Evolutionary conservation across 2,329 filamentous ascomycete species (phyloP).

Genomic region (Ceratocystis colombiana): DNA sequence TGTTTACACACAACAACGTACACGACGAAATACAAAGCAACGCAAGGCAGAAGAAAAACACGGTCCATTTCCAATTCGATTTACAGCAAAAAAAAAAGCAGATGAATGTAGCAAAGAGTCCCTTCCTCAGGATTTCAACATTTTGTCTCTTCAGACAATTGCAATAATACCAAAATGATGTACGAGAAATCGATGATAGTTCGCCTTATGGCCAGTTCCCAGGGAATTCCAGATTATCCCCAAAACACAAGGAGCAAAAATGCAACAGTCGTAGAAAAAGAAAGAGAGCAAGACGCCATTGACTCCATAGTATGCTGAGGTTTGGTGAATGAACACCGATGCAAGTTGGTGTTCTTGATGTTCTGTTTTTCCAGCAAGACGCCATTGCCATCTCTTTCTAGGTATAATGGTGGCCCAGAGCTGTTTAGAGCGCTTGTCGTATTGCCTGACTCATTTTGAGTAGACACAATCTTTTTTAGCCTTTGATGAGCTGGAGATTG

Average conservation of each 20-base stretch:
- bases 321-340: constrained; percentile 3
- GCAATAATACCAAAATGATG: background rate
- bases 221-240: background rate
- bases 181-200: background rate
- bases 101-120: no score
- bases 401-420: background rate
- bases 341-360: constrained; percentile 7
- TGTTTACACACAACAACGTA: no score
- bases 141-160: background rate
- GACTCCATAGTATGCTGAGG: constrained; percentile 2
- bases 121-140: no score
- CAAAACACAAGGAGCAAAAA: background rate
- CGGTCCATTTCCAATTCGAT: no score
- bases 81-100: no score
- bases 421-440: background rate
- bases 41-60: no score
- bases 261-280: background rate
- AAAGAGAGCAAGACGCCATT: constrained; percentile 2
- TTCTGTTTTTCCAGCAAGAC: constrained; percentile 9
- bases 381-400: background rate
- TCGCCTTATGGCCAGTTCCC: no score
- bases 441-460: background rate
- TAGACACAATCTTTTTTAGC: no score
- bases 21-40: no score
- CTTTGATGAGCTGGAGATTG: background rate